Evolutionary conservation across 1,139 yeast genomes (phyloP), one percentile per base, ranked within the genome.

Genomic region (Taphrina betulina): DNA sequence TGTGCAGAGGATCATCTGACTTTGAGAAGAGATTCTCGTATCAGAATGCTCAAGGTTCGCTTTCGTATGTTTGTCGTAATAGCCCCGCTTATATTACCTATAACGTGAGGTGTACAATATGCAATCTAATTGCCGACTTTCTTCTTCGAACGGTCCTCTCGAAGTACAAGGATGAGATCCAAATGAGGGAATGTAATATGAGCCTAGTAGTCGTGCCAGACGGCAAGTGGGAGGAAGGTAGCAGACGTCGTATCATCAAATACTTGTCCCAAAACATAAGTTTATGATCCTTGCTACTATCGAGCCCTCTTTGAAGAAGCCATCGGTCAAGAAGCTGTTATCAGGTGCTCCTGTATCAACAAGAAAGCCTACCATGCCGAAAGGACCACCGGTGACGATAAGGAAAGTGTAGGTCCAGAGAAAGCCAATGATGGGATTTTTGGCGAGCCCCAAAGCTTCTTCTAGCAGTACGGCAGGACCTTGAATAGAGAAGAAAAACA

Each of bases 301-400:
- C 24, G 48, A 43, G 17, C 29, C 34, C n/a, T 43, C 48, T 5
- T n/a, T 29, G 8, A 43, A 43, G 48, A 43, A 43, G 14, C 48
- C 48, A 43, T 43, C 48, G 20, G 48, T 43, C 19, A 43, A 33
- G 24, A 43, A 20, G 5, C 35, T 20, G 5, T 14, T 5, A 10
- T 31, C 26, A 8, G 48, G 48, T 28, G 19, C 17, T 5, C 38
- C 48, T 20, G 29, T 26, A 20, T 43, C 48, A 7, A 31, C 29
- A 8, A 43, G 34, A 14, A 31, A 29, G 12, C 48, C 48, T 23
- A 43, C 26, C 48, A 43, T 43, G 38, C 48, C 48, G 20, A 43
- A 31, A 3, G 48, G 48, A 10, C 38, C 48, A 2, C 28, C 48
- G 10, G 48, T 23, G 26, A 43, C 16, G 29, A 29, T 20, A 14